Evolutionary conservation across 441 rosid species (phyloP).

Genomic region (Hura crepitans): DNA sequence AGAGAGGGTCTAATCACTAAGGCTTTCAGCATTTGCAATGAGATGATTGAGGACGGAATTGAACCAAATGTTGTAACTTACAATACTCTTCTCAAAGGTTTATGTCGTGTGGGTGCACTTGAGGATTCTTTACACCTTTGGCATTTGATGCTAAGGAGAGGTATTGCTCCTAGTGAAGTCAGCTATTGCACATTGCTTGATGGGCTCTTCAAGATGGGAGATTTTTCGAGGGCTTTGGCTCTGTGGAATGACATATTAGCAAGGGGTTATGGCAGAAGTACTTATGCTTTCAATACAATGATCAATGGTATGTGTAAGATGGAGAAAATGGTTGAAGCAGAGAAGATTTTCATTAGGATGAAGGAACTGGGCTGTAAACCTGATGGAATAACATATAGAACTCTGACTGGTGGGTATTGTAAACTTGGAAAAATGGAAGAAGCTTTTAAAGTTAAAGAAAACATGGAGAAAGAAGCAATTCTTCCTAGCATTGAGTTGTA

Average conservation of each 20-base stretch:
- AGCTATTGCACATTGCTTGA: constrained; percentile 66
- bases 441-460: constrained; percentile 49
- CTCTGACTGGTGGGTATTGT: constrained; percentile 65
- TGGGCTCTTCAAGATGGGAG: constrained; percentile 57
- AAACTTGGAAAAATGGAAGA: constrained; percentile 54
- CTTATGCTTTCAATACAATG: constrained; percentile 60
- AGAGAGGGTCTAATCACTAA: constrained; percentile 42
- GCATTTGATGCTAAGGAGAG: constrained; percentile 52
- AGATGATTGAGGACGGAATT: constrained; percentile 46
- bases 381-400: constrained; percentile 64
- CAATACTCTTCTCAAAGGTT: constrained; percentile 75
- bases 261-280: constrained; percentile 51
- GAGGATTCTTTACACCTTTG: constrained; percentile 61
- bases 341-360: constrained; percentile 55
- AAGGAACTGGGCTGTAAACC: constrained; percentile 52
- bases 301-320: constrained; percentile 67
- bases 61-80: constrained; percentile 49
- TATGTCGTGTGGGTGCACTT: constrained; percentile 44
- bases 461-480: constrained; percentile 45
- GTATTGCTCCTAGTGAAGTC: constrained; percentile 45
- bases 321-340: constrained; percentile 63
- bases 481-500: constrained; percentile 57
- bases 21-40: constrained; percentile 59
- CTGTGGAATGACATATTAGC: constrained; percentile 71
- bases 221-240: constrained; percentile 47